Conservation (phyloP, 208 protist genomes). For the Phytomonas sp. region DNA sequence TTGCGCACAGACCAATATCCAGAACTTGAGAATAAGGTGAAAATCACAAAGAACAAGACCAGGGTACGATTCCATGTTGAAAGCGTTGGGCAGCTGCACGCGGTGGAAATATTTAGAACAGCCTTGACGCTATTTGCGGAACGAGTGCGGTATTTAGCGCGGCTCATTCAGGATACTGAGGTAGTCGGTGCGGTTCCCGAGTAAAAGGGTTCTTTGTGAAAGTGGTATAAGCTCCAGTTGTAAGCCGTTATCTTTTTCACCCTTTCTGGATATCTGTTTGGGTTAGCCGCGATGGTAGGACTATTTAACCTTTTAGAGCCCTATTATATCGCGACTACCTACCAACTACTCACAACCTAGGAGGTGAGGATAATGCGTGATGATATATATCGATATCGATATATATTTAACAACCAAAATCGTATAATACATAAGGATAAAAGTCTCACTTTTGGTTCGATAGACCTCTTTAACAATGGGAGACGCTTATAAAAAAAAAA, state of each 20-base stretch:
- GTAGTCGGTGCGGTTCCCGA: conserved; percentile 19
- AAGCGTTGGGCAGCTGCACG: conserved; percentile 75
- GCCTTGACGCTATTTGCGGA: conserved; percentile 73
- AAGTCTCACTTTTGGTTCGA: not conserved
- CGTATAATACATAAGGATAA: conserved; percentile 1
- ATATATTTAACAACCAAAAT: not conserved
- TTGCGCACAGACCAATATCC: conserved; percentile 77
- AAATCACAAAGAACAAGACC: conserved; percentile 81
- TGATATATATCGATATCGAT: not conserved
- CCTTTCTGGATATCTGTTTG: not conserved
- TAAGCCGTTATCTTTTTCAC: not conserved
- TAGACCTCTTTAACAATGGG: not conserved
- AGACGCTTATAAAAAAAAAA: conserved; percentile 12
- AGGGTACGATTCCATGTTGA: conserved; percentile 83
- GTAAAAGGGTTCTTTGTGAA: not conserved
- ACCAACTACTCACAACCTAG: not conserved
- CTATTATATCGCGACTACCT: not conserved
- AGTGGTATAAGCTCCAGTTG: not conserved
- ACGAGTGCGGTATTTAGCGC: conserved; percentile 54
- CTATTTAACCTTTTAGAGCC: not conserved
- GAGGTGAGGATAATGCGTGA: not conserved
- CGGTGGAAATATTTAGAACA: conserved; percentile 57
- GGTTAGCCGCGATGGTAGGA: not conserved
- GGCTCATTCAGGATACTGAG: conserved; percentile 65
- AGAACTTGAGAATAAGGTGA: conserved; percentile 36